Conservation (phyloP, 2,329 filamentous ascomycete genomes). For the Stagonosporopsis vannaccii region DNA sequence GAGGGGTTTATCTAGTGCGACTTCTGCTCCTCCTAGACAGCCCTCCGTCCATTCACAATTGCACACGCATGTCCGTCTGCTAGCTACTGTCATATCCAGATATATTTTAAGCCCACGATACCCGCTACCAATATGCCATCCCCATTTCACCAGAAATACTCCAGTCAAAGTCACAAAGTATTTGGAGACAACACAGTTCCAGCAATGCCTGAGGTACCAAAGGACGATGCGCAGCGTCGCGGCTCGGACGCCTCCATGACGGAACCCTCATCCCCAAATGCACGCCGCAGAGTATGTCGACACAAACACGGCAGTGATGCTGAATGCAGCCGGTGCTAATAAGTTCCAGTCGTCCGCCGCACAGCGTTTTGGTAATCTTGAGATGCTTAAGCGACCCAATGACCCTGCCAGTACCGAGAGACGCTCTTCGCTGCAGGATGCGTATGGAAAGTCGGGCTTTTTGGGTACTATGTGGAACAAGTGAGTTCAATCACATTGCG, state of each 20-base stretch:
- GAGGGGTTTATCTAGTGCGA: slow-evolving; percentile 24
- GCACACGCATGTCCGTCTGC: not conserved
- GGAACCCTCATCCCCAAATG: slow-evolving; percentile 26
- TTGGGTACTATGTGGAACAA: slow-evolving; percentile 47
- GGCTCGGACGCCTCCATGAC: slow-evolving; percentile 40
- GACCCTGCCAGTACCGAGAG: slow-evolving; percentile 37
- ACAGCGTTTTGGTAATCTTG: slow-evolving; percentile 40
- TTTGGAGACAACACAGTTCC: slow-evolving; percentile 39
- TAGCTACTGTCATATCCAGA: not conserved
- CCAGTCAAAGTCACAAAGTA: slow-evolving; percentile 42
- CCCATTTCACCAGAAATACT: slow-evolving; percentile 50
- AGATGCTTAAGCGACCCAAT: slow-evolving; percentile 45
- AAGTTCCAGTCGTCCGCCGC: slow-evolving; percentile 36
- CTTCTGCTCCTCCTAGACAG: not conserved
- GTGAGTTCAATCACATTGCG: slow-evolving; percentile 19
- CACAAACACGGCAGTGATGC: no score
- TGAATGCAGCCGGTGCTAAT: slow-evolving; percentile 12
- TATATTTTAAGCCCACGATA: not conserved
- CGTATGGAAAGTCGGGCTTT: slow-evolving; percentile 43
- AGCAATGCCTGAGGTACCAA: slow-evolving; percentile 44
- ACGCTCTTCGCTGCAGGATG: slow-evolving; percentile 43
- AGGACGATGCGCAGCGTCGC: slow-evolving; percentile 43
- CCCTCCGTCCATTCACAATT: not conserved
- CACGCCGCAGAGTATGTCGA: slow-evolving; percentile 40
- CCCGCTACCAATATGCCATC: slow-evolving; percentile 39